Conservation (phyloP, 2,329 filamentous ascomycete species). For the Fulvia fulva region DNA sequence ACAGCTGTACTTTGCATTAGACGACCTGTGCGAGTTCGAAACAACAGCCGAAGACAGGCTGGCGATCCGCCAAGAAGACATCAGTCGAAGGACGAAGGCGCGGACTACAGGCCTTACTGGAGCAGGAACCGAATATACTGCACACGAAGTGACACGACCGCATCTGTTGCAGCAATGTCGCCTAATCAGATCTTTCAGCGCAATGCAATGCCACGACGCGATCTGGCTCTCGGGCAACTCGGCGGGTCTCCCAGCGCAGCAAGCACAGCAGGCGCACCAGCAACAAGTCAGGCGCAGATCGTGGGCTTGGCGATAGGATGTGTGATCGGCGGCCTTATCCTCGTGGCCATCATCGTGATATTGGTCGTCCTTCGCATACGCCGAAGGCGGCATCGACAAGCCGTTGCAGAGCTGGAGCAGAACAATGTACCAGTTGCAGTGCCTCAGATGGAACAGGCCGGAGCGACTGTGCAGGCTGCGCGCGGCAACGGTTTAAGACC, state of each 20-base stretch:
- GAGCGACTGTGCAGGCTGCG: constrained; percentile 17
- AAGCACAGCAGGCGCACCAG: not conserved
- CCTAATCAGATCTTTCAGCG: constrained; percentile 9
- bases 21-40: not conserved
- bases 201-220: not conserved
- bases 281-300: not conserved
- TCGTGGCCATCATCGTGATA: constrained; percentile 21
- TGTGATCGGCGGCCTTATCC: constrained; percentile 21
- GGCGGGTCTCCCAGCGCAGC: not conserved
- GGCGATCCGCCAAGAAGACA: constrained; percentile 1
- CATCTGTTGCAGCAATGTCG: not conserved
- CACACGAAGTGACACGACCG: not conserved
- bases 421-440: constrained; percentile 11
- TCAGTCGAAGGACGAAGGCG: not conserved
- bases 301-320: constrained; percentile 29
- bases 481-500: constrained; percentile 15
- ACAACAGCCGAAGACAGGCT: not conserved
- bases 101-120: not conserved
- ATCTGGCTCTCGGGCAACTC: not conserved
- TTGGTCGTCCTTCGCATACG: constrained; percentile 23
- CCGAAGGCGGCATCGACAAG: constrained; percentile 23
- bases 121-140: not conserved
- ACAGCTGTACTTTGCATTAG: not conserved
- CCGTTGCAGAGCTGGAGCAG: constrained; percentile 27
- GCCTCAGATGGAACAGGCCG: constrained; percentile 19